Evolutionary conservation across 2,329 filamentous ascomycete genomes (phyloP).

Genomic region (Drechmeria coniospora): DNA sequence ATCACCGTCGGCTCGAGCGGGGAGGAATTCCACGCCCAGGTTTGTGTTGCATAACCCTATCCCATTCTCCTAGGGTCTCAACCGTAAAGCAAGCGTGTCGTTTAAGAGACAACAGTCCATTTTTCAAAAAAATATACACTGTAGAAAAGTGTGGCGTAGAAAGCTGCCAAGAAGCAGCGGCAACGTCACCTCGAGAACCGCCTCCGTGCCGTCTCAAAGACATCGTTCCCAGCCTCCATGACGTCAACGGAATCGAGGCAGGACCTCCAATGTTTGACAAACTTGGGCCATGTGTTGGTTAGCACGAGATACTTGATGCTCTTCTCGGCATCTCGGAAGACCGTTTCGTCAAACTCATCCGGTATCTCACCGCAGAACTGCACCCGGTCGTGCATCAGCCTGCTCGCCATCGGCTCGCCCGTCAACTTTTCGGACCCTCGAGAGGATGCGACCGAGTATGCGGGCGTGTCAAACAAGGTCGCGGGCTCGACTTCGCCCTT

Average conservation of each 20-base stretch:
- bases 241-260: slow-evolving; percentile 8
- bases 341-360: slow-evolving; percentile 27
- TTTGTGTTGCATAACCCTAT: too few species aligned
- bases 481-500: slow-evolving; percentile 18
- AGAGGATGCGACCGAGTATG: neutral
- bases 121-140: neutral
- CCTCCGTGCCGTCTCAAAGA: too few species aligned
- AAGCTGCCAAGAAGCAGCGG: too few species aligned
- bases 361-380: slow-evolving; percentile 28
- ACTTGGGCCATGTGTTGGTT: slow-evolving; percentile 53
- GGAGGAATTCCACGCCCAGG: too few species aligned
- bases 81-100: too few species aligned
- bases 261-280: slow-evolving; percentile 23
- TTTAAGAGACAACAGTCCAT: too few species aligned
- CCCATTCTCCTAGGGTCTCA: too few species aligned
- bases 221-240: slow-evolving; percentile 4
- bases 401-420: neutral
- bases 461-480: slow-evolving; percentile 19
- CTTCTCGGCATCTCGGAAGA: slow-evolving; percentile 45
- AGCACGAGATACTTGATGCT: slow-evolving; percentile 51
- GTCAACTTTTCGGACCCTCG: neutral
- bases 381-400: slow-evolving; percentile 4
- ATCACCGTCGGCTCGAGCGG: too few species aligned
- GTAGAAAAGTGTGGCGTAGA: neutral
- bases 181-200: too few species aligned